These are phyloP conservation scores for Nemania abortiva DNA, from an alignment of 2,329 filamentous ascomycete genomes.

Conservation along the genomic window DNA sequence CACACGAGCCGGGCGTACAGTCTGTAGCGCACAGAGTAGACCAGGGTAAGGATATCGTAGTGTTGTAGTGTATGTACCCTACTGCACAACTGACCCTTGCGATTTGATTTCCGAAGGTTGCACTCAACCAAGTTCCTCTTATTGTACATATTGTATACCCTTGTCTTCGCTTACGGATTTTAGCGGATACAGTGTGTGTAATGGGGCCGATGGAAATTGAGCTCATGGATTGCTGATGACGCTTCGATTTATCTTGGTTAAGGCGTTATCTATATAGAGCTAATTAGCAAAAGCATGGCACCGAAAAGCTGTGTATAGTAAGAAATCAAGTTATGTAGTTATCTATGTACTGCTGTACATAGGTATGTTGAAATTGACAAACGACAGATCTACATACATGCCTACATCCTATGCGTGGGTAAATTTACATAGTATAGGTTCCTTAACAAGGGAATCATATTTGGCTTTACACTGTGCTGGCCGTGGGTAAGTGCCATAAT, in stretches of 20 bases:
- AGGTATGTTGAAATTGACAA: neutral
- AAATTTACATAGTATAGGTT: neutral
- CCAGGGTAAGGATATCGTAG: slow-evolving; percentile 19
- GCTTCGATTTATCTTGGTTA: neutral
- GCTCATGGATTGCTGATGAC: neutral
- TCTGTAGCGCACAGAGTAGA: slow-evolving; percentile 23
- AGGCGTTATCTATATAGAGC: neutral
- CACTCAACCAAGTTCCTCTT: slow-evolving; percentile 35
- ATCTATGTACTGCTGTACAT: neutral
- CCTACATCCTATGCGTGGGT: neutral
- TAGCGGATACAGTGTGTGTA: slow-evolving; percentile 17
- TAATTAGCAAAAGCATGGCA: slow-evolving; percentile 3
- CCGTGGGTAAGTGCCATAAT: neutral
- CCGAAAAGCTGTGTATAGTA: neutral
- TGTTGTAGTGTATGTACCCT: neutral
- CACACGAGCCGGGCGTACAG: slow-evolving; percentile 12
- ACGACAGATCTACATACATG: neutral
- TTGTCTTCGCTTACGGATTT: slow-evolving; percentile 34
- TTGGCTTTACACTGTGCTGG: neutral
- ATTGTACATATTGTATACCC: slow-evolving; percentile 20
- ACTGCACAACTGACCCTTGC: slow-evolving; percentile 32
- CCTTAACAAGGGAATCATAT: neutral
- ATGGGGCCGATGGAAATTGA: slow-evolving; percentile 2
- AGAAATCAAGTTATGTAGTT: neutral
- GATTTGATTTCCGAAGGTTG: slow-evolving; percentile 41